Conservation (phyloP, 2,329 filamentous ascomycete species). For the Cryphonectria carpinicola region DNA sequence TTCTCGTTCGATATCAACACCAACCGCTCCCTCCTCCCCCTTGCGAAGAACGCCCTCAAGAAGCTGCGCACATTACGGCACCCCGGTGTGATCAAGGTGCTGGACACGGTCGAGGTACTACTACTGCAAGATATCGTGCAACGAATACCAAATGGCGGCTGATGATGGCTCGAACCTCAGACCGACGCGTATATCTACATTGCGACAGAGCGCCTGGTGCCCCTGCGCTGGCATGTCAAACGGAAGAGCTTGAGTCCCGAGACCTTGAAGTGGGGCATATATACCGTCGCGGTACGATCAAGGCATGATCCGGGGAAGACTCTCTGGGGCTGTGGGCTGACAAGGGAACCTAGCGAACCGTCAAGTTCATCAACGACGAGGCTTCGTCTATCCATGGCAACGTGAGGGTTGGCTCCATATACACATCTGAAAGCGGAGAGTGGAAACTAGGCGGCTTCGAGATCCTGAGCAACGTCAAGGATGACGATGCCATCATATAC, state of each 20-base stretch:
- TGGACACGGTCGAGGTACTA: slow-evolving; percentile 89
- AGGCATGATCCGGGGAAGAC: not conserved
- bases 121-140: not conserved
- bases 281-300: slow-evolving; percentile 73
- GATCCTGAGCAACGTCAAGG: slow-evolving; percentile 90
- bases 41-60: slow-evolving; percentile 91
- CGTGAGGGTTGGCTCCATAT: slow-evolving; percentile 83
- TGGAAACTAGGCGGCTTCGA: slow-evolving; percentile 98
- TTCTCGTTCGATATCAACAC: slow-evolving; percentile 90
- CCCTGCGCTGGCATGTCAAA: slow-evolving; percentile 87
- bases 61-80: slow-evolving; percentile 93
- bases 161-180: slow-evolving; percentile 46
- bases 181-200: slow-evolving; percentile 96
- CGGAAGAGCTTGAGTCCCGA: slow-evolving; percentile 86
- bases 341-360: slow-evolving; percentile 64
- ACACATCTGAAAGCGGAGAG: slow-evolving; percentile 93
- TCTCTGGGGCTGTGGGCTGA: slow-evolving; percentile 9
- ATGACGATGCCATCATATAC: slow-evolving; percentile 92
- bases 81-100: slow-evolving; percentile 89
- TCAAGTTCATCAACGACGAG: slow-evolving; percentile 96
- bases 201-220: slow-evolving; percentile 86
- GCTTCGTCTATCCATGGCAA: slow-evolving; percentile 89
- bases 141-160: slow-evolving; percentile 30
- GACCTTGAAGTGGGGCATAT: slow-evolving; percentile 95
- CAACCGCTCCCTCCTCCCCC: slow-evolving; percentile 78